Base-by-base conservation (phyloP, 495 filamentous ascomycete species). In the Hyphodiscus hymeniophilus region DNA sequence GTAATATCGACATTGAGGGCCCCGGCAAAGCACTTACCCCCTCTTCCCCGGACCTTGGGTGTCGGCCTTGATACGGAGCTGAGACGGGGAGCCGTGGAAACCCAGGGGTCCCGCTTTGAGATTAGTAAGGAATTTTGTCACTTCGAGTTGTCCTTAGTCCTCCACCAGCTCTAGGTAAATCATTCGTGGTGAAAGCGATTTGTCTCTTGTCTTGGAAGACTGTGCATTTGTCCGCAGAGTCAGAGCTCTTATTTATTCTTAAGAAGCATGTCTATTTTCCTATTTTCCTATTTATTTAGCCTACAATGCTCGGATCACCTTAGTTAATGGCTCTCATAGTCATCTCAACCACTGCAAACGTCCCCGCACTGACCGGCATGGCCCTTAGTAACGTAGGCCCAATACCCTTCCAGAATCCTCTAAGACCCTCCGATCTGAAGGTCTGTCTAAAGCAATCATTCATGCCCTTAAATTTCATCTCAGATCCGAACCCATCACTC, bases 351-450 rank as follows among this genome's bases (percentile, higher is more conserved):
- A 91, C 87, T 51, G 87, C 87, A 74, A 98, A 98, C 34, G 92
- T 98, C 38, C 91, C 91, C 17, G 92, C 92, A 58, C 85, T 91
- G 23, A 98, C 94, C 20, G 92, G 92, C 94, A 97, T 94, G 38
- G 92, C 94, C 62, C 92, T 87, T 65, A 95, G 65, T 61, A 96
- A 64, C 49, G 92, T 97, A n/a, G 92, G 92, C 6, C 76, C 89
- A 48, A 98, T 76, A 12, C 94, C 92, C 75, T 85, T 95, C 90
- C 90, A 97, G 71, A 98, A 97, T 3, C 89, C 94, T 36, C 80
- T 69, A 52, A 79, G 50, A 3, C 92, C 92, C 65, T 95, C 89
- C 18, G 66, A 69, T 39, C 75, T 67, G 68, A 76, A 94, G 20
- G 83, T 89, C 77, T 95, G 82, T 54, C 68, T 72, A 65, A 95